These are phyloP conservation scores for Monilinia fructigena DNA, from an alignment of 2,329 filamentous ascomycete species.

Conservation along the genomic window DNA sequence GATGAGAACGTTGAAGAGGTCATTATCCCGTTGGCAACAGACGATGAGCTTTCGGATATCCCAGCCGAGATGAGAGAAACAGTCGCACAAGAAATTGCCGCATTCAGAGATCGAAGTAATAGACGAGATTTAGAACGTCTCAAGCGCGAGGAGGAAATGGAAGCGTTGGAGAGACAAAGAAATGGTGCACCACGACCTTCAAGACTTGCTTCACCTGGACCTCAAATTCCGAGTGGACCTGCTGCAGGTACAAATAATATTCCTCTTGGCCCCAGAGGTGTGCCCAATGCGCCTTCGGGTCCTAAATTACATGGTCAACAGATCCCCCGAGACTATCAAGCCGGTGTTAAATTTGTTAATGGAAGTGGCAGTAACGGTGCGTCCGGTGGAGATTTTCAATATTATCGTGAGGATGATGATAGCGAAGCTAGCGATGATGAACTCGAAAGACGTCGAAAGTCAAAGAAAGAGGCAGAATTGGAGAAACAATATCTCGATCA, in stretches of 20 bases:
- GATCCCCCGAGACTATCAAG: conserved; percentile 70
- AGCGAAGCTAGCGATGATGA: conserved; percentile 86
- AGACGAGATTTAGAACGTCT: conserved; percentile 85
- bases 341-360: conserved; percentile 79
- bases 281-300: conserved; percentile 73
- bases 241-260: conserved; percentile 68
- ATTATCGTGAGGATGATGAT: conserved; percentile 76
- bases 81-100: conserved; percentile 88
- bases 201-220: conserved; percentile 68
- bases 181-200: conserved; percentile 64
- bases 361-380: conserved; percentile 65
- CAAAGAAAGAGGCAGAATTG: conserved; percentile 70
- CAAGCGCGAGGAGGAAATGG: conserved; percentile 86
- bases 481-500: conserved; percentile 82
- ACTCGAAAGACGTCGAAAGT: conserved; percentile 68
- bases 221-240: conserved; percentile 54
- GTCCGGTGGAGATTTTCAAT: conserved; percentile 46
- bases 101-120: conserved; percentile 89
- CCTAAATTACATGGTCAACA: conserved; percentile 62
- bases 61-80: conserved; percentile 94
- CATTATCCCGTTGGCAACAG: conserved; percentile 80
- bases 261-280: conserved; percentile 69
- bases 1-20: conserved; percentile 77
- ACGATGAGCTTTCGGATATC: conserved; percentile 94
- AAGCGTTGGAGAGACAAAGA: conserved; percentile 76